Evolutionary conservation across 192 early-diverging fungal species (phyloP), one percentile per base, ranked within the genome.

Genomic region (Coemansia sp.): DNA sequence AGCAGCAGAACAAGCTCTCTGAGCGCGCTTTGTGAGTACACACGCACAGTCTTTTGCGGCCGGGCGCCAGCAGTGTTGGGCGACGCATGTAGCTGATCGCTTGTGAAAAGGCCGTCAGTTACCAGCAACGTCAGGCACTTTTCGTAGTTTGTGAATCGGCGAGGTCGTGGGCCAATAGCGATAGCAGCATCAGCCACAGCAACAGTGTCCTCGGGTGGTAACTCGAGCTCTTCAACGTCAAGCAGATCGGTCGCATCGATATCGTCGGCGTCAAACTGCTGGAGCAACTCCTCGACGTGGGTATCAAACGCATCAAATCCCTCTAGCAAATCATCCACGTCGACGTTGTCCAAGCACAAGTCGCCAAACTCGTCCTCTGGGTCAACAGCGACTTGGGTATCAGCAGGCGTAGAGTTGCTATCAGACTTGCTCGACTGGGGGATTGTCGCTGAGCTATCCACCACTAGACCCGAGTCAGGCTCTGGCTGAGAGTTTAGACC

Each of bases 1-100:
- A 95, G 71, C 61, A 87, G 65, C 22, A 88, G 66, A 49, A 58
- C 46, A 12, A 79, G 74, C 39, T 81, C 77, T 6, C 71, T 68
- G 34, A 49, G 68, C 22, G 71, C 77, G 11, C 73, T 79, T 63
- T 84, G 70, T 43, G 81, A 78, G 22, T 76, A 79, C 58, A 84
- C 77, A 0, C 77, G 77, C 20, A 79, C 74, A 38, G 72, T 63
- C 63, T 79, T 79, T 69, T 79, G 77, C 16, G 16, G 53, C 15
- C 71, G 57, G 18, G 73, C 66, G 5, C 73, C 76, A 3, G 60
- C 2, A 2, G 67, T 60, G 9, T 46, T 31, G 2, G 67, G 12
- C 22, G 40, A 44, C 3, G 58, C 64, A 22, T 78, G 52, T 13
- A 66, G 34, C 52, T 75, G 73, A 0, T 41, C 36, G n/a, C 9